These are phyloP conservation scores for Mortierella sp. DNA, from an alignment of 371 early-diverging fungal genomes.

Conservation along the genomic window DNA sequence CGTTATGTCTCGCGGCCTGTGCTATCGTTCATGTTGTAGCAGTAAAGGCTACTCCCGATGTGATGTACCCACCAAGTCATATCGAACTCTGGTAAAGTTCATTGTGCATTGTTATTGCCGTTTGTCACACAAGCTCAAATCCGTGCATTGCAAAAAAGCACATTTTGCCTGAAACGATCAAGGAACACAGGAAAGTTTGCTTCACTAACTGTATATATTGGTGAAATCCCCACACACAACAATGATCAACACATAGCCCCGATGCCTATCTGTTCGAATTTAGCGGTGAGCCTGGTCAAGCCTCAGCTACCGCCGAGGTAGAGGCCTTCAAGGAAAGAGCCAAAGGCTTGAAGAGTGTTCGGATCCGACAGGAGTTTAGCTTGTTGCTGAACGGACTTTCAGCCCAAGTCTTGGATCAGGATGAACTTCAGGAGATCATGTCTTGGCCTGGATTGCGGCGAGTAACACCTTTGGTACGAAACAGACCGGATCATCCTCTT, in stretches of 20 bases:
- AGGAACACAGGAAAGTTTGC: background rate
- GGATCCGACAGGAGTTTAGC: slow-evolving; percentile 25
- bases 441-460: background rate
- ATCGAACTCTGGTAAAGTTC: no score
- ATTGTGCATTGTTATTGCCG: no score
- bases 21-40: no score
- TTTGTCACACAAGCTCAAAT: no score
- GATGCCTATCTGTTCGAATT: slow-evolving; percentile 43
- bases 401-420: slow-evolving; percentile 11
- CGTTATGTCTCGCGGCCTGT: no score
- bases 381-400: slow-evolving; percentile 30
- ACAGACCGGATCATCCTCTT: background rate
- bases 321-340: slow-evolving; percentile 5
- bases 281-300: slow-evolving; percentile 14
- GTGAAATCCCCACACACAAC: no score
- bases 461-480: slow-evolving; percentile 37
- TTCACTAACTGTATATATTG: background rate
- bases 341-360: slow-evolving; percentile 13
- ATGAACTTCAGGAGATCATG: slow-evolving; percentile 21
- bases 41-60: no score
- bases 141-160: no score
- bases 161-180: no score
- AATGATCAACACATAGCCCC: no score
- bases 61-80: no score
- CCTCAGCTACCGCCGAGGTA: slow-evolving; percentile 1